phyloP scores from a whole-genome alignment of 1,284 basidiomycete genomes.

The Pisolithus thermaeus region DNA sequence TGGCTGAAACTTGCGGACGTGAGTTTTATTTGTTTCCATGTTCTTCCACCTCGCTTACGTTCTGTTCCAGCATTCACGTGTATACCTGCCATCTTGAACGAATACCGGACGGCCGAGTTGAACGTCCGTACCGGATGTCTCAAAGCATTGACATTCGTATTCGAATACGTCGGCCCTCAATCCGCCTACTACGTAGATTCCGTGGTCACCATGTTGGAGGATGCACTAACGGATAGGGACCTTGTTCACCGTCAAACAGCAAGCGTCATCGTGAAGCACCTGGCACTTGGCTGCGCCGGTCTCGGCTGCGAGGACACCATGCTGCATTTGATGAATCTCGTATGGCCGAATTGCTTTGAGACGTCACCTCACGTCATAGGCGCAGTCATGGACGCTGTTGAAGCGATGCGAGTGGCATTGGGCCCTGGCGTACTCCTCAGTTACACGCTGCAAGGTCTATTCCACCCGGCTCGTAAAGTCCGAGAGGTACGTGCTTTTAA shows the following conservation, averaged over 20 bases:
- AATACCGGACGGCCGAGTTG: constrained; percentile 96
- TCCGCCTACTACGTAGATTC: constrained; percentile 98
- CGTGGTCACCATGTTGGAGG: constrained; percentile 95
- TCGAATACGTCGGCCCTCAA: constrained; percentile 99
- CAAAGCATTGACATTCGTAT: constrained; percentile 97
- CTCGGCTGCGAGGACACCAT: constrained; percentile 97
- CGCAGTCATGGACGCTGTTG: constrained; percentile 93
- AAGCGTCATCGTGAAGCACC: constrained; percentile 98
- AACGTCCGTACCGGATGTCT: constrained; percentile 99
- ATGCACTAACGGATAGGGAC: constrained; percentile 96
- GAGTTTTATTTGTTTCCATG: constrained; percentile 31
- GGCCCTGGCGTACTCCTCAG: constrained; percentile 91
- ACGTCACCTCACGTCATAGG: constrained; percentile 98
- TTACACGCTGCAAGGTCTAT: constrained; percentile 88
- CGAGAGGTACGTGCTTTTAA: constrained; percentile 63
- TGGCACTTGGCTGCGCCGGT: constrained; percentile 95
- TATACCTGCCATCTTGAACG: constrained; percentile 97
- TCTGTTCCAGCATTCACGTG: constrained; percentile 81
- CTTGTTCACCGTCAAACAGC: constrained; percentile 98
- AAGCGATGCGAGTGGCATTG: constrained; percentile 93
- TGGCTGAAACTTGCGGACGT: constrained; percentile 96
- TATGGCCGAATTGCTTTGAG: constrained; percentile 99
- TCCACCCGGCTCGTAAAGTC: constrained; percentile 95
- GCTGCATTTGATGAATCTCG: constrained; percentile 95
- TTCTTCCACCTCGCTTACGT: constrained; percentile 14